Base-by-base conservation (phyloP, 768 basidiomycete species). In the Lanmaoa rubissima region DNA sequence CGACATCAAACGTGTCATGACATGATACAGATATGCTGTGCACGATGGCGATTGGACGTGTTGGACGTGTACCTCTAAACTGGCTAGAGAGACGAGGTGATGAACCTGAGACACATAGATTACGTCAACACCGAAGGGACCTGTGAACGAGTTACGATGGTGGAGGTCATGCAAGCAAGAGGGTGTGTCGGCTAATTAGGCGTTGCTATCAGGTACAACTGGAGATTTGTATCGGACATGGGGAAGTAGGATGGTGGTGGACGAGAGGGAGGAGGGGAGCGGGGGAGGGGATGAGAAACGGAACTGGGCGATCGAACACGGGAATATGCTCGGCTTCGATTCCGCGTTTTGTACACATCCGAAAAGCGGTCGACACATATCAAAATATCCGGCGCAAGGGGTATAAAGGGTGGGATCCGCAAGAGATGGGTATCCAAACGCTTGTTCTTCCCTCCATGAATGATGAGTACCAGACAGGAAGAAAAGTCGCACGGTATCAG, bases 401-500 rank as follows among this genome's bases (percentile, higher is more conserved):
- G 44, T 59, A 59, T 59, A 59, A 59, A 59, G 58, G 48, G 48
- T 58, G 48, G 32, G 38, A 59, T 48, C 57, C 57, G 54, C 55
- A 40, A 16, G 45, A 43, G 49, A 36, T 17, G 4, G 40, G 40
- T 24, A 11, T 19, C 48, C n/a, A n/a, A 51, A 43, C 54, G 55
- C 43, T n/a, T 44, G 35, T 38, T 40, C 10, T 38, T 26, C 41
- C 54, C 57, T 31, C 54, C 28, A 12, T 21, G 28, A 11, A 31
- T 5, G 48, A 43, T 41, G 51, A 1, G 38, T n/a, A 54, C 57
- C 8, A 68, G 55, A 57, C 43, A 41, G 64, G 66, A 48, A 63
- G 42, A 56, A 70, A 66, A 63, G 34, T 70, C 69, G 9, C 69
- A 70, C 69, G 69, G 61, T 53, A 26, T 31, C 48, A 12, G 21